Evolutionary conservation across 768 basidiomycete genomes (phyloP), one percentile per base, ranked within the genome.

Genomic region (Termitomyces sp.): DNA sequence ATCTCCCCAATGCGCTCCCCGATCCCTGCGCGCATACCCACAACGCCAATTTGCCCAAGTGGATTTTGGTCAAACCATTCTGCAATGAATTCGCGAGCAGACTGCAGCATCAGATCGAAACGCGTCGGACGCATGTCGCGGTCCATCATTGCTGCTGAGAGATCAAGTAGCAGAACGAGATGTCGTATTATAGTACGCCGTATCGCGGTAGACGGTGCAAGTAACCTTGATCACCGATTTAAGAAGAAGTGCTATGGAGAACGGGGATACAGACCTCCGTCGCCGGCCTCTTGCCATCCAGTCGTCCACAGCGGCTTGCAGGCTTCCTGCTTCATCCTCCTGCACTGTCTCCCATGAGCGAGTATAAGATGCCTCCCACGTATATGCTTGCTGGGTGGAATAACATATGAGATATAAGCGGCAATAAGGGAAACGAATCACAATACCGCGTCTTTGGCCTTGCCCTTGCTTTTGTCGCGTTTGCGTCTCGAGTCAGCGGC

Each of bases 61-160:
- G 97, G 97, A 68, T 99, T 99, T 75, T 98, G 97, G 74, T 99
- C 97, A 72, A 98, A 99, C 95, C 96, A 99, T 71, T 99, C 97
- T 7, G 82, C 77, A 32, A 98, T 82, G 64, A 98, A 99, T 66
- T 93, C 92, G 59, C 94, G 83, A 14, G 94, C 84, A 69, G 95
- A 96, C 67, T 95, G 88, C 47, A 98, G 75, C 66, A 87, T 89
- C 35, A 99, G 73, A 68, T 97, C 95, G 65, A 96, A 95, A 58
- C 97, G 84, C 23, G 92, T 94, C 12, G 95, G 94, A 6, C 96
- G 84, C 87, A 96, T 92, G 74, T 99, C 97, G 32, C 95, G 85
- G 72, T 98, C 97, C 74, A 85, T 82, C 94, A 98, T 98, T 0
- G 94, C 85, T 2, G 84, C 74, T 0, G 95, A 97, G 2, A 98